Evolutionary conservation across 2,329 filamentous ascomycete species (phyloP).

Genomic region (Paramyrothecium sp.): DNA sequence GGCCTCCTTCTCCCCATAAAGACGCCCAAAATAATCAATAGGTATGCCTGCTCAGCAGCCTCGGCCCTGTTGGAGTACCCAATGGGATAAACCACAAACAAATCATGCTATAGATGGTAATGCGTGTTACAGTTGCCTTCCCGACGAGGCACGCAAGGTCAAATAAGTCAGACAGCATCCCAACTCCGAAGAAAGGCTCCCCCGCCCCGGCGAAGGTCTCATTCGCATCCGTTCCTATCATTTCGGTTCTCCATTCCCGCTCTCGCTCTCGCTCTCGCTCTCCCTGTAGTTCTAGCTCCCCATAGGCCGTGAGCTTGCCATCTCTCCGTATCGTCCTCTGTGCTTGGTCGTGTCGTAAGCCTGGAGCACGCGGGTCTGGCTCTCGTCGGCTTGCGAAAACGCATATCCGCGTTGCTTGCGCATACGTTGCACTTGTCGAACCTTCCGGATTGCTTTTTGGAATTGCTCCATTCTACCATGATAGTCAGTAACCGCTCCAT

Average conservation of each 20-base stretch:
- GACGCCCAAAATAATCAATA: neutral
- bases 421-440: slow-evolving; percentile 97
- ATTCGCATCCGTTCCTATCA: neutral
- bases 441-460: slow-evolving; percentile 98
- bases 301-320: slow-evolving; percentile 57
- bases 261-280: no score
- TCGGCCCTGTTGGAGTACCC: neutral
- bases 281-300: no score
- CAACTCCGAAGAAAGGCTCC: neutral
- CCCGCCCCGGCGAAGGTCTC: neutral
- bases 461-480: slow-evolving; percentile 90
- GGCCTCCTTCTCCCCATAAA: neutral
- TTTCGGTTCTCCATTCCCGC: neutral
- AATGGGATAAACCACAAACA: neutral
- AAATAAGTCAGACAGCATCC: neutral
- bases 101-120: neutral
- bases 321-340: slow-evolving; percentile 91
- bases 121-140: neutral
- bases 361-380: slow-evolving; percentile 90
- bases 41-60: neutral
- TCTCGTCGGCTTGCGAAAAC: slow-evolving; percentile 96
- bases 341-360: slow-evolving; percentile 96
- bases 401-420: slow-evolving; percentile 98
- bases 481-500: slow-evolving; percentile 7
- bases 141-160: neutral